Percentiles rank a stretch among this genome's conserved stretches.
Evolutionary conservation across 441 rosid genomes (phyloP).

Genomic region (Erysimum cheiri): DNA sequence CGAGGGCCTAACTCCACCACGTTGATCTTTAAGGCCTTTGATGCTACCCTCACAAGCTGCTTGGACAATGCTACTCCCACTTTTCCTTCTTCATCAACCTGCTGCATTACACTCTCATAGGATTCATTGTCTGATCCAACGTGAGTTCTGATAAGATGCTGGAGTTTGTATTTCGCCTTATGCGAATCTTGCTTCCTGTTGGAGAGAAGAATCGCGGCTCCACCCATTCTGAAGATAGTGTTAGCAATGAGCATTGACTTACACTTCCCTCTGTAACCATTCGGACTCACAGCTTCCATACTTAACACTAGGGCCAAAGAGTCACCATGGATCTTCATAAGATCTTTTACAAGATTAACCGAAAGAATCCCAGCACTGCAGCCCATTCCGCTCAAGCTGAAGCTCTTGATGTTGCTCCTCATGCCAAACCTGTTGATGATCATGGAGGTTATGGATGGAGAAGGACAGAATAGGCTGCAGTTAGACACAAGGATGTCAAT

Average conservation of each 20-base stretch:
- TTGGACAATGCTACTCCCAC: slow-evolving; percentile 65
- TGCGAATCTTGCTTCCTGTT: slow-evolving; percentile 57
- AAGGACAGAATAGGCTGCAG: slow-evolving; percentile 71
- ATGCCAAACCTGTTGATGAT: slow-evolving; percentile 58
- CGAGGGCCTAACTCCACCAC: slow-evolving; percentile 59
- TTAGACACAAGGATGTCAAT: slow-evolving; percentile 70
- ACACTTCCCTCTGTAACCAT: slow-evolving; percentile 52
- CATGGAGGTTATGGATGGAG: slow-evolving; percentile 64
- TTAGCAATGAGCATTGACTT: slow-evolving; percentile 71
- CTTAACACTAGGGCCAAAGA: slow-evolving; percentile 63
- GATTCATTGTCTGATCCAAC: slow-evolving; percentile 58
- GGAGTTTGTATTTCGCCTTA: slow-evolving; percentile 60
- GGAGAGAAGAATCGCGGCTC: slow-evolving; percentile 66
- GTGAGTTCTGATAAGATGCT: slow-evolving; percentile 67
- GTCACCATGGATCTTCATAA: slow-evolving; percentile 51
- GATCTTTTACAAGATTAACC: slow-evolving; percentile 54
- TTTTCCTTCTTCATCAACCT: slow-evolving; percentile 54
- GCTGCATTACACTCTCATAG: slow-evolving; percentile 55
- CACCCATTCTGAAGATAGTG: slow-evolving; percentile 71
- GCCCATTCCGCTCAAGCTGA: slow-evolving; percentile 75
- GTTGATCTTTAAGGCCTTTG: slow-evolving; percentile 56
- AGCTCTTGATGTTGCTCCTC: slow-evolving; percentile 60
- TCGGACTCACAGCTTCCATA: slow-evolving; percentile 63
- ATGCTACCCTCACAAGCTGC: slow-evolving; percentile 58
- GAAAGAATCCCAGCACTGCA: slow-evolving; percentile 64